Conservation (phyloP, 2,329 filamentous ascomycete species). For the Fusarium sp. region DNA sequence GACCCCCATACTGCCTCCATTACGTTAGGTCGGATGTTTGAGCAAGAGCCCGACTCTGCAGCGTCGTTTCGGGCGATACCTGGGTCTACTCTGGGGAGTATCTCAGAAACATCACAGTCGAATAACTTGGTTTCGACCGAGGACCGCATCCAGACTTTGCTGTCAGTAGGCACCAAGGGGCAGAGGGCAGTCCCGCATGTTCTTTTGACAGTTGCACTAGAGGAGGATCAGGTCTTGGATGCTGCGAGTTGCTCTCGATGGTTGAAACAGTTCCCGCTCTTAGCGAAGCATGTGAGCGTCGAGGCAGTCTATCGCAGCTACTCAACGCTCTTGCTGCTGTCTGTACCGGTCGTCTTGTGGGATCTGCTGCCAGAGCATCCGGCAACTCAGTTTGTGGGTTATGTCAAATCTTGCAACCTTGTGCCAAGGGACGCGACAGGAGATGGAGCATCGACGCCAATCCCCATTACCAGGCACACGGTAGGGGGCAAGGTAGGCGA, state of each 20-base stretch:
- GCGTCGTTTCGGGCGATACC: slow-evolving; percentile 37
- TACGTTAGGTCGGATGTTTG: slow-evolving; percentile 34
- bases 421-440: slow-evolving; percentile 17
- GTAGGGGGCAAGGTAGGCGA: slow-evolving; percentile 21
- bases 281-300: slow-evolving; percentile 40
- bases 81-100: slow-evolving; percentile 27
- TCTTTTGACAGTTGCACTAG: slow-evolving; percentile 40
- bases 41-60: slow-evolving; percentile 33
- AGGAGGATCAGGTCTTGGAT: slow-evolving; percentile 41
- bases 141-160: slow-evolving; percentile 37
- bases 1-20: slow-evolving; percentile 42
- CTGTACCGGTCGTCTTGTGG: slow-evolving; percentile 42
- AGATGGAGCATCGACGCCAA: slow-evolving; percentile 31
- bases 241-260: slow-evolving; percentile 40
- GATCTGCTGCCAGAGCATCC: slow-evolving; percentile 40
- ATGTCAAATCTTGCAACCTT: slow-evolving; percentile 41
- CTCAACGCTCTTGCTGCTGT: slow-evolving; percentile 40
- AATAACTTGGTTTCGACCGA: slow-evolving; percentile 35
- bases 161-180: slow-evolving; percentile 35
- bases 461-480: slow-evolving; percentile 35
- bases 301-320: slow-evolving; percentile 41
- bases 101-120: slow-evolving; percentile 38
- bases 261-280: slow-evolving; percentile 44
- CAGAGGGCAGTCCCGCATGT: slow-evolving; percentile 39
- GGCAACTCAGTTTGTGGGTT: slow-evolving; percentile 43